Conservation (phyloP, 352 stramenopile genomes). For the Phytophthora europaea region DNA sequence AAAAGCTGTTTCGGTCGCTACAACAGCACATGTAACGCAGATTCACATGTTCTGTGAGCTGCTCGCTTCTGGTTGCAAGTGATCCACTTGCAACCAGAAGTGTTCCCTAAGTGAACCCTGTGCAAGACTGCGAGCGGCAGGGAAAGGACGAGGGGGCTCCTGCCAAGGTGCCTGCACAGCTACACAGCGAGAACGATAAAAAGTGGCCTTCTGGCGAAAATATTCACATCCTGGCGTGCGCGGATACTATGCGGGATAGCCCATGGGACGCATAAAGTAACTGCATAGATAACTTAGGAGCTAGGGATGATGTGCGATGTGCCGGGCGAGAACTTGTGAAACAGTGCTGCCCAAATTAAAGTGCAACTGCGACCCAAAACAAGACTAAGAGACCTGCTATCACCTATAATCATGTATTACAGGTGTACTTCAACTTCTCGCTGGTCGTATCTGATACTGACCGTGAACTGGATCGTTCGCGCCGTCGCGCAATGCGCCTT, state of each 20-base stretch:
- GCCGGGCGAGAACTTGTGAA: background rate
- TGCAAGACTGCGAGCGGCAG: background rate
- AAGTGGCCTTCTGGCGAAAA: constrained; percentile 7
- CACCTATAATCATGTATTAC: constrained; percentile 16
- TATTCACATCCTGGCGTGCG: constrained; percentile 31
- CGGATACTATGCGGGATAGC: background rate
- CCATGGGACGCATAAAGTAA: background rate
- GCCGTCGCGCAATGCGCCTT: constrained; percentile 8
- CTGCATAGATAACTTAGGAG: background rate
- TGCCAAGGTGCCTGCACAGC: background rate
- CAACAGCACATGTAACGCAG: background rate
- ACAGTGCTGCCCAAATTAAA: constrained; percentile 3
- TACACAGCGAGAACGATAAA: constrained; percentile 29
- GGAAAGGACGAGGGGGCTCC: background rate
- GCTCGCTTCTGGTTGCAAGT: background rate
- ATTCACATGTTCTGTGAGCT: background rate
- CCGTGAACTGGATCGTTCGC: constrained; percentile 9
- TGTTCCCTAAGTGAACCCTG: no score
- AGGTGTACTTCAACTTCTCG: constrained; percentile 38
- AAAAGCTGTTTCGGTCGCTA: no score
- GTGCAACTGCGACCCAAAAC: constrained; percentile 14
- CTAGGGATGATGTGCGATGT: background rate
- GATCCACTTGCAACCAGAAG: no score
- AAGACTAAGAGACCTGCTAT: constrained; percentile 1
- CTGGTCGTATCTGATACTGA: constrained; percentile 14